Evolutionary conservation across 345 rosid species (phyloP), one percentile per base, ranked within the genome.

Genomic region (Hirschfeldia incana): DNA sequence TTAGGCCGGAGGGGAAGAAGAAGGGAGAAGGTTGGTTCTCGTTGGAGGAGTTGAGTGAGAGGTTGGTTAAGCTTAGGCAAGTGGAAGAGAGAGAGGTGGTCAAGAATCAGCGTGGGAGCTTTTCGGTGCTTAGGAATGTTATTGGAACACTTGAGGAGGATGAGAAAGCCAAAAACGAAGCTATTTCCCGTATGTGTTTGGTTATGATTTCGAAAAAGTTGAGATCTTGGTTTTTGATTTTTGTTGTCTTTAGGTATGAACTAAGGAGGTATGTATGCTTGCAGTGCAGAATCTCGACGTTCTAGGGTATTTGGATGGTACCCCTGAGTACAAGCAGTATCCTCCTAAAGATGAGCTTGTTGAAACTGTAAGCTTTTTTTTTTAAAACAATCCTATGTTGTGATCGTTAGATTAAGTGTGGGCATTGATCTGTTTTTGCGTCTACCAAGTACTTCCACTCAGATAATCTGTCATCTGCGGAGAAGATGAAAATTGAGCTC

Each of bases 381-480:
- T 57, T 29, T 53, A 29, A 29, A 49, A 36, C 33, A 36, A 34
- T 63, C 26, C 17, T 32, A 27, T 49, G 13, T 71, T 64, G 70
- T 27, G 81, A 21, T 34, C 28, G 60, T 26, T 58, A 5, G 1
- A 12, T 67, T 26, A 55, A 65, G 34, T 36, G 32, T 71, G 67
- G 63, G 34, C 51, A 36, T 36, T 79, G 78, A 53, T 69, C 21
- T 78, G 58, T 64, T 73, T 72, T 66, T 79, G 65, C 66, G 55
- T 79, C 57, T 13, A 59, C 76, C n/a, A 65, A 33, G 99, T 93
- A 89, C 86, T 88, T 87, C 88, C 99, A 91, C 84, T 92, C 94
- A 26, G 97, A 91, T 85, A 94, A 89, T 83, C 85, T 90, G 96
- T 90, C 97, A 60, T 87, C 97, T 72, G 88, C 81, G 21, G 97